Percentiles rank a stretch among this genome's conserved stretches.
Conservation (phyloP, 2,329 filamentous ascomycete genomes). For the Xylariomycetidae sp. region DNA sequence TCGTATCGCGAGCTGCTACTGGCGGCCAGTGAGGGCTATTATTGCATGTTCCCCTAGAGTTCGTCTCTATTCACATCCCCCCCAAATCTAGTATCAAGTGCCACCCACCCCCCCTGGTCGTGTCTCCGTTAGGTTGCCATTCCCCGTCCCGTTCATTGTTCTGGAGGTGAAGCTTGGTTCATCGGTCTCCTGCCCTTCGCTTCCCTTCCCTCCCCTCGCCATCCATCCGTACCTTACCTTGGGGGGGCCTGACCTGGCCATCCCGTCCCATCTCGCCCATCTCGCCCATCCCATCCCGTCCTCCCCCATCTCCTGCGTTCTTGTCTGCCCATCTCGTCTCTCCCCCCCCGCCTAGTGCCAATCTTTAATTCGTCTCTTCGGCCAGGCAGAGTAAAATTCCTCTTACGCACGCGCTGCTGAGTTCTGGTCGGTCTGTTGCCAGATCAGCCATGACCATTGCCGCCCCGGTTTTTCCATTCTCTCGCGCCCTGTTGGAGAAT, state of each 20-base stretch:
- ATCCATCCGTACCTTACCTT: no score
- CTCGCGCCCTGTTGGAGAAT: slow-evolving; percentile 40
- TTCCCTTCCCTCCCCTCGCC: slow-evolving; percentile 3
- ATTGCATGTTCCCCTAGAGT: no score
- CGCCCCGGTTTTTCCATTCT: slow-evolving; percentile 47
- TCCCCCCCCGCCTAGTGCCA: slow-evolving; percentile 26
- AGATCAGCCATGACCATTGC: slow-evolving; percentile 13
- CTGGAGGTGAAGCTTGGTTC: no score
- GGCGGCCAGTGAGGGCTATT: no score
- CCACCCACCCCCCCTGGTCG: no score
- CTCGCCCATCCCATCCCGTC: slow-evolving; percentile 4
- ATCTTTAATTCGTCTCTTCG: slow-evolving; percentile 31
- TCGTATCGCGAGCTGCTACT: slow-evolving; percentile 12
- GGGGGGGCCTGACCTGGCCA: no score
- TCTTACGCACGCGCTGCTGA: slow-evolving; percentile 25
- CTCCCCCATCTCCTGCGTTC: slow-evolving; percentile 1
- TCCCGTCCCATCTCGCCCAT: slow-evolving; percentile 8
- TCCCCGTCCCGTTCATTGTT: no score
- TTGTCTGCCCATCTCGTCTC: slow-evolving; percentile 12
- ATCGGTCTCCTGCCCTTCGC: no score
- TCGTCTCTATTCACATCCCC: no score
- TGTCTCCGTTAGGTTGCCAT: no score
- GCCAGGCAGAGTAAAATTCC: slow-evolving; percentile 30
- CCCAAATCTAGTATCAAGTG: no score
- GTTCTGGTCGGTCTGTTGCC: no score